These are phyloP conservation scores for Pseudoneurospora amorphoporcata DNA, from an alignment of 495 filamentous ascomycete species.

Conservation along the genomic window DNA sequence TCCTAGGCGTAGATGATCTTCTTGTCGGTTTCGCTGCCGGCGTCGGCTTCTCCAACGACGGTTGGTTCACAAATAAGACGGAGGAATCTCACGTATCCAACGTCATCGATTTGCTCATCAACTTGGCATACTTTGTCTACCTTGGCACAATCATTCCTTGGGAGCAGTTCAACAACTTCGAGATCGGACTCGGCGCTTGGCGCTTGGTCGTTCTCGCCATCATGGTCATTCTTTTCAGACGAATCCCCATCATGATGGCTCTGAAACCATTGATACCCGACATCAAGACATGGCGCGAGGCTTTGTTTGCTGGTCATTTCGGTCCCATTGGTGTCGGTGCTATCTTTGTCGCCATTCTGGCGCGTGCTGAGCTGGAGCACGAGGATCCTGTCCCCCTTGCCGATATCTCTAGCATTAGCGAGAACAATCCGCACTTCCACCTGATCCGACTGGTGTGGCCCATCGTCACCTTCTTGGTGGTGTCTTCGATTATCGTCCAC, in stretches of 20 bases:
- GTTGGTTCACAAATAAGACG: conserved; percentile 97
- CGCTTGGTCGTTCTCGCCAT: conserved; percentile 79
- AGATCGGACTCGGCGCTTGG: conserved; percentile 72
- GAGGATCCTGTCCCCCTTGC: conserved; percentile 58
- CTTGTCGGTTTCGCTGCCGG: conserved; percentile 91
- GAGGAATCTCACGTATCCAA: conserved; percentile 98
- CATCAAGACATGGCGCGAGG: conserved; percentile 97
- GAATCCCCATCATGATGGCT: conserved; percentile 89
- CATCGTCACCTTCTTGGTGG: conserved; percentile 87
- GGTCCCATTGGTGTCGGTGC: conserved; percentile 97
- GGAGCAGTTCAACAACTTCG: conserved; percentile 66
- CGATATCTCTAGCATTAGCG: conserved; percentile 37
- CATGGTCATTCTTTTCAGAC: conserved; percentile 89
- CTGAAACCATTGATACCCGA: conserved; percentile 93
- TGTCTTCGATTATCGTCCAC: conserved; percentile 90
- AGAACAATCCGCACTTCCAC: conserved; percentile 46
- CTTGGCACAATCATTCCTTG: conserved; percentile 96
- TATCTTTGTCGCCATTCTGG: conserved; percentile 89
- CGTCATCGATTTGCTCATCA: conserved; percentile 95
- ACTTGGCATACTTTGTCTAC: conserved; percentile 96
- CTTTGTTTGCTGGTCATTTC: conserved; percentile 95
- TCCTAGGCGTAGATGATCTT: conserved; percentile 91
- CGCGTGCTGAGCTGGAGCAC: conserved; percentile 76
- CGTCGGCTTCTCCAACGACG: conserved; percentile 97
- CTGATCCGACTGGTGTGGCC: conserved; percentile 87